Percentiles rank a stretch among this genome's conserved stretches.
Evolutionary conservation across 441 rosid genomes (phyloP).

Genomic region (Viola pubescens): DNA sequence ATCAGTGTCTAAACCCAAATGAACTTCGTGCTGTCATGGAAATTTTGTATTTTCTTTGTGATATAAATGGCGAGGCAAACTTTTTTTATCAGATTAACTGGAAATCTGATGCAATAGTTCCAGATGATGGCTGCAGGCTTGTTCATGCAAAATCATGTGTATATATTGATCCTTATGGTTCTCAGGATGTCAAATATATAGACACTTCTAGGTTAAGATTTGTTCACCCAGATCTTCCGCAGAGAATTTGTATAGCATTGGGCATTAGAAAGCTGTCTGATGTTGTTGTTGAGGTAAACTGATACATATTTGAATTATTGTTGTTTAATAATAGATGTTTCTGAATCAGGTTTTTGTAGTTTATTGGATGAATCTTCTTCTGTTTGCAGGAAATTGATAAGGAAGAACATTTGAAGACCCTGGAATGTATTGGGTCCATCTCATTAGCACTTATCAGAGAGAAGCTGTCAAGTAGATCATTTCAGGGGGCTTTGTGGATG

Average conservation of each 20-base stretch:
- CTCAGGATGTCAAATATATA: conserved; percentile 60
- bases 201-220: conserved; percentile 76
- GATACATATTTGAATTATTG: conserved; percentile 9
- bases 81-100: conserved; percentile 22
- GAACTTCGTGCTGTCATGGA: conserved; percentile 98
- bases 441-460: conserved; percentile 42
- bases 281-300: conserved; percentile 74
- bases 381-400: conserved; percentile 63
- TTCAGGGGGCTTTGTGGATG: conserved; percentile 69
- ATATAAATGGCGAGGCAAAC: conserved; percentile 33
- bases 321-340: neutral
- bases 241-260: conserved; percentile 57
- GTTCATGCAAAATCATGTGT: conserved; percentile 79
- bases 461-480: conserved; percentile 60
- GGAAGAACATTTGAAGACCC: conserved; percentile 40
- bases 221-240: conserved; percentile 77
- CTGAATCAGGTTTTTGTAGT: conserved; percentile 13
- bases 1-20: conserved; percentile 88
- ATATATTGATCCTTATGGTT: conserved; percentile 75
- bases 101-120: conserved; percentile 66
- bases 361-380: conserved; percentile 1
- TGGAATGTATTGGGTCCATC: conserved; percentile 61
- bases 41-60: conserved; percentile 68
- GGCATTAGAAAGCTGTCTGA: conserved; percentile 90
- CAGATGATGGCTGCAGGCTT: conserved; percentile 97